phyloP scores from a whole-genome alignment of 2,329 filamentous ascomycete genomes.

The Apiospora rasikravindrae region DNA sequence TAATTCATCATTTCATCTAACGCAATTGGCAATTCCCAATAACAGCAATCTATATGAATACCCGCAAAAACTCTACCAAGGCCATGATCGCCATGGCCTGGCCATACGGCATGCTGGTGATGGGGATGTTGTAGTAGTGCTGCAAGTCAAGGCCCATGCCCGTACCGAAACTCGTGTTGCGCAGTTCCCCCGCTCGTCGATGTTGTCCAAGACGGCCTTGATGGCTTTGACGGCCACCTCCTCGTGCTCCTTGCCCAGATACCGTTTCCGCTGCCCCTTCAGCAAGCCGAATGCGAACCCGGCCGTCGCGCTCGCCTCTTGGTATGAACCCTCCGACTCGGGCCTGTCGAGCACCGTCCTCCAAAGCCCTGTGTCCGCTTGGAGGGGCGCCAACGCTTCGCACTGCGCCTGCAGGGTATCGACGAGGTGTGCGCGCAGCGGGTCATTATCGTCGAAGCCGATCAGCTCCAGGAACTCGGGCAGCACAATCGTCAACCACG shows the following conservation, averaged over 20 bases:
- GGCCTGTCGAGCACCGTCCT: constrained; percentile 74
- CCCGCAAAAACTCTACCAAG: constrained; percentile 73
- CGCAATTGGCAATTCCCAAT: neutral
- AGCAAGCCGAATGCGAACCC: constrained; percentile 83
- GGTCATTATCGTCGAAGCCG: constrained; percentile 64
- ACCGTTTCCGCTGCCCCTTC: constrained; percentile 73
- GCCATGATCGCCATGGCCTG: constrained; percentile 88
- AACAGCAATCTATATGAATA: constrained; percentile 46
- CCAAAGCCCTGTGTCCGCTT: constrained; percentile 71
- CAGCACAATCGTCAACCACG: constrained; percentile 83
- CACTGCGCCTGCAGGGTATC: constrained; percentile 73
- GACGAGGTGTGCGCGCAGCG: constrained; percentile 61
- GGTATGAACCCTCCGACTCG: constrained; percentile 71
- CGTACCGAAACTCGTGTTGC: constrained; percentile 79
- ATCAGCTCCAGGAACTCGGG: constrained; percentile 80
- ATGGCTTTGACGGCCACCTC: constrained; percentile 69
- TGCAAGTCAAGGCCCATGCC: constrained; percentile 75
- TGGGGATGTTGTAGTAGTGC: constrained; percentile 77
- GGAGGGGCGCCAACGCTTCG: constrained; percentile 64
- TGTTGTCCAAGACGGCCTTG: constrained; percentile 68
- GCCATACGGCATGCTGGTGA: constrained; percentile 84
- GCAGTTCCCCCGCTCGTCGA: constrained; percentile 72
- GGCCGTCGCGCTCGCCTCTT: constrained; percentile 78
- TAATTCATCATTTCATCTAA: neutral
- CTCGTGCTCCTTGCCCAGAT: constrained; percentile 67